Percentiles rank a stretch among this genome's conserved stretches.
These are phyloP conservation scores for Candida tunisiensis DNA, from an alignment of 1,139 yeast genomes.

Conservation along the genomic window DNA sequence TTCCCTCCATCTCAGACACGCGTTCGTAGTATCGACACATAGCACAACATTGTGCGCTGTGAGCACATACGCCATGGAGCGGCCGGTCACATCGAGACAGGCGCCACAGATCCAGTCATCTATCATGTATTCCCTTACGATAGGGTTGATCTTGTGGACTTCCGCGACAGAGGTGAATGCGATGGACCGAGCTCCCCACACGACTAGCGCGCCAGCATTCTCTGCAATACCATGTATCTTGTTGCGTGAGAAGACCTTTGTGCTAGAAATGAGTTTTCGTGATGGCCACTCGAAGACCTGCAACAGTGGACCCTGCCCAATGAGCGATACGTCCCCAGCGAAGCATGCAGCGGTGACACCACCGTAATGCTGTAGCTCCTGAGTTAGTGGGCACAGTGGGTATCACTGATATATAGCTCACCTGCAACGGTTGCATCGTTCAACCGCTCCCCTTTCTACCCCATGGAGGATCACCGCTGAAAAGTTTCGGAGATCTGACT, in stretches of 20 bases:
- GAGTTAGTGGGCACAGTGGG: too few species aligned
- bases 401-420: too few species aligned
- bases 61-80: constrained; percentile 28
- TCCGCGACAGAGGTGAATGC: constrained; percentile 23
- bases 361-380: constrained; percentile 14
- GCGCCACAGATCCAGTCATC: constrained; percentile 68
- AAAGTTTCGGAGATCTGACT: too few species aligned
- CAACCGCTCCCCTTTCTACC: too few species aligned
- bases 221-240: constrained; percentile 62
- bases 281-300: constrained; percentile 33
- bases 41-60: constrained; percentile 72
- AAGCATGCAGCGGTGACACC: constrained; percentile 57
- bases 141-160: constrained; percentile 1
- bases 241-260: constrained; percentile 43
- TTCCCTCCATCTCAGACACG: constrained; percentile 23
- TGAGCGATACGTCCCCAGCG: constrained; percentile 25
- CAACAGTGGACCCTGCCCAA: constrained; percentile 61
- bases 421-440: too few species aligned
- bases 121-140: constrained; percentile 29
- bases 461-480: too few species aligned
- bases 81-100: constrained; percentile 27
- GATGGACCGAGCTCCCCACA: constrained; percentile 66
- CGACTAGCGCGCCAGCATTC: constrained; percentile 22
- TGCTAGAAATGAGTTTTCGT: constrained; percentile 23
- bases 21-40: constrained; percentile 23